phyloP scores from a whole-genome alignment of 495 filamentous ascomycete genomes.

The Tuber magnatum region DNA sequence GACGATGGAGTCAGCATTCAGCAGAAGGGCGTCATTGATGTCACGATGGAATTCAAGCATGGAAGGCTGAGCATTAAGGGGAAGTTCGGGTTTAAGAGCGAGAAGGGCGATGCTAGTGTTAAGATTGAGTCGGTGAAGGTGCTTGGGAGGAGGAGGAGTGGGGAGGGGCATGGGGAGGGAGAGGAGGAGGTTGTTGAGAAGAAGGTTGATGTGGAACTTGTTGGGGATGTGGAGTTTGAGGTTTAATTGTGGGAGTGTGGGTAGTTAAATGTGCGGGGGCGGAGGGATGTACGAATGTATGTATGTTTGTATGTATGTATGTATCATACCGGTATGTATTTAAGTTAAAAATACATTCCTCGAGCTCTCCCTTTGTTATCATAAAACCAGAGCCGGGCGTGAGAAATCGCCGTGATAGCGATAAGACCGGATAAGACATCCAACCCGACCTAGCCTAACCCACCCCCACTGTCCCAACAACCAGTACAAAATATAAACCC shows the following conservation, averaged over 20 bases:
- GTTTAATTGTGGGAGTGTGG: constrained; percentile 10
- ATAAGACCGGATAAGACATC: background rate
- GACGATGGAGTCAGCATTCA: constrained; percentile 73
- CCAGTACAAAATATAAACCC: background rate
- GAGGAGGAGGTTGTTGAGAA: constrained; percentile 15
- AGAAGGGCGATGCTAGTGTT: constrained; percentile 41
- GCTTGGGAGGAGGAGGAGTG: constrained; percentile 44
- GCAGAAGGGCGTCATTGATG: constrained; percentile 48
- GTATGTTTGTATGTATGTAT: too few relatives aligned
- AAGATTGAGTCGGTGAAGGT: constrained; percentile 54
- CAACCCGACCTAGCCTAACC: background rate
- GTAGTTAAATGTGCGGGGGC: constrained; percentile 17
- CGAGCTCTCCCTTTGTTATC: background rate
- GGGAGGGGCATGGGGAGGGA: constrained; percentile 1
- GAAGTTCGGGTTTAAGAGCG: constrained; percentile 46
- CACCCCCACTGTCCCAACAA: background rate
- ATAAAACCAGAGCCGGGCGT: background rate
- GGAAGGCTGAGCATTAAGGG: constrained; percentile 45
- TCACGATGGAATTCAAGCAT: constrained; percentile 46
- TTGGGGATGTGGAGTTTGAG: constrained; percentile 14
- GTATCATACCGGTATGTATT: background rate
- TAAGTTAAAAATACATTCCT: constrained; percentile 2
- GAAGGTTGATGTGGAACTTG: constrained; percentile 17
- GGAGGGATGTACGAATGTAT: background rate
- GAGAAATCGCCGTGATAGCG: background rate